Conservation (phyloP, 257 asterid genomes). For the Fraxinus americana region DNA sequence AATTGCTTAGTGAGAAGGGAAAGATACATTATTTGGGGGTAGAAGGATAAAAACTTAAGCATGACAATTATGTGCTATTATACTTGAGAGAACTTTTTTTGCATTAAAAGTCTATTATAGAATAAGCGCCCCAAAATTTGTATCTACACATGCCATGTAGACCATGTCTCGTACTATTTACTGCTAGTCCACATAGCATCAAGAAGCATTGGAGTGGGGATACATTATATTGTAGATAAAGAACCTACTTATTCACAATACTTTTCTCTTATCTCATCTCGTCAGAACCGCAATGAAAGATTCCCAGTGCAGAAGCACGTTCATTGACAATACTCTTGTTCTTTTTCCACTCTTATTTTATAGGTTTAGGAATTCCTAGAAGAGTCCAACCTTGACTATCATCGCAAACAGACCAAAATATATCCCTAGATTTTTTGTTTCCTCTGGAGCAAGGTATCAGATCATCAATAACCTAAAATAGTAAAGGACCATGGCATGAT, state of each 20-base stretch:
- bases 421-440: conserved; percentile 13
- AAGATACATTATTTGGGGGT: conserved; percentile 5
- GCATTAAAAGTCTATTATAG: background rate
- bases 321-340: background rate
- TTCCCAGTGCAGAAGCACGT: background rate
- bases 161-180: too few species aligned
- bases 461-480: background rate
- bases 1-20: background rate
- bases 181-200: conserved; percentile 4
- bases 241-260: background rate
- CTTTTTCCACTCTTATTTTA: background rate
- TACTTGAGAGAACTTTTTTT: background rate
- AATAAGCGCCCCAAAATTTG: background rate
- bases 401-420: background rate
- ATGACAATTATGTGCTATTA: conserved; percentile 13
- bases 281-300: background rate
- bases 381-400: background rate
- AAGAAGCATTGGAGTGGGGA: background rate
- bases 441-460: background rate
- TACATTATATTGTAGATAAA: background rate
- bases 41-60: background rate
- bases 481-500: conserved; percentile 16
- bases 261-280: background rate
- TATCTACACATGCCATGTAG: background rate
- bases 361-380: background rate